Base-by-base conservation (phyloP, 345 rosid genomes). In the Cardamine chenopodiifolia region DNA sequence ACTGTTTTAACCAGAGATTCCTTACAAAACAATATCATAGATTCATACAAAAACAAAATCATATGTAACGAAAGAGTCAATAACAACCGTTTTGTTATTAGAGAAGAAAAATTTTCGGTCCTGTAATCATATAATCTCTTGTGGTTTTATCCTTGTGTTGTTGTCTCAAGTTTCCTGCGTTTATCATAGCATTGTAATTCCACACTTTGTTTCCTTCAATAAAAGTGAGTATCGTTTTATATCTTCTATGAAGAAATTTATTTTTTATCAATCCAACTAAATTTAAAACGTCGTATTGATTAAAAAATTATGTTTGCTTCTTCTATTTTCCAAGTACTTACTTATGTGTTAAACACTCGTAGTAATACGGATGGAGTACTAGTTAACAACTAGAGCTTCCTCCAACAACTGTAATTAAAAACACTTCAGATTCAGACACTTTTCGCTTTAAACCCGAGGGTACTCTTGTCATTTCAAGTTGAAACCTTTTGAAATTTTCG, bases 401-500 rank as follows among this genome's bases (percentile, higher is more conserved):
- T 20, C 28, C 20, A 65, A 52, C 70, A 63, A 61, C 29, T 48
- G 55, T 50, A 37, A 28, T 22, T 64, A 64, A 54, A 45, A 45
- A 50, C 15, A 19, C 50, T 53, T 44, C 3, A 65, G 72, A 9
- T 66, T 45, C 72, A 57, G 61, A 59, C 19, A 64, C 35, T 18
- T 20, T 20, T 29, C 8, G 15, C 68, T 44, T 11, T n/a, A 12
- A 23, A 74, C 18, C 1, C 11, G 28, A 54, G 65, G 78, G 69
- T 12, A 55, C 0, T 47, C 39, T 71, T 5, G 85, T 77, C 76
- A 74, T 59, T 74, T 68, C 49, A 2, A 0, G 0, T 22, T 22
- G 1, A n/a, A 0, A 20, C 73, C 72, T 71, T 66, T 78, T 65
- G 65, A 65, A 69, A 34, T 7, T 70, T 59, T 68, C 66, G 75